Evolutionary conservation across 495 filamentous ascomycete species (phyloP), one percentile per base, ranked within the genome.

Genomic region (Penicillium odoratum): DNA sequence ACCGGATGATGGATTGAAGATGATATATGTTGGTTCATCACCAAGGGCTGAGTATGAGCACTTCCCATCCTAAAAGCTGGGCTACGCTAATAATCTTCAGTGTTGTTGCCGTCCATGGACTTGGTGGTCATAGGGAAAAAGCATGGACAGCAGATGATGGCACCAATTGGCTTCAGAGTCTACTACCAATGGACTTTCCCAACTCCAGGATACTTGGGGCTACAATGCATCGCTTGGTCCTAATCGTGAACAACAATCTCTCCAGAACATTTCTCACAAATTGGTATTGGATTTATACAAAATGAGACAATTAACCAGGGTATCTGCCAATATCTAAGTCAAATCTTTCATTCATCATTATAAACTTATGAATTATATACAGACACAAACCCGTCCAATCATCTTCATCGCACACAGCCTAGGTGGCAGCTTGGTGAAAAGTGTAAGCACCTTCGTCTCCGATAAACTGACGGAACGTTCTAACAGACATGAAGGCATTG

Each of bases 191-290:
- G 13, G 71, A 74, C 28, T 58, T 81, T 15, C 80, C 76, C 25
- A 53, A 74, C 50, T 75, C 74, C 1, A 73, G 81, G 31, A 69
- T 83, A 43, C 56, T 76, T 83, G 77, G 72, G 80, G 81, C 8
- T 83, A 82, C 61, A 74, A 80, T 69, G 62, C 70, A 57, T 40
- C 59, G 0, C 31, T 40, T 5, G 36, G 16, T n/a, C 31, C 33
- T 7, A 28, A 38, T 7, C 18, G 18, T 61, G 49, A 68, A 51
- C 44, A 43, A 46, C 48, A 59, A 63, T 62, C 68, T 43, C 57
- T 66, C 64, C 43, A 66, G 66, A 46, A 64, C 56, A 36, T 65
- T 59, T 69, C 74, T 48, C 48, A 65, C 49, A 58, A 44, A 49
- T 45, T 78, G 16, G 66, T 76, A 3, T 59, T 52, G 2, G 70